Base-by-base conservation (phyloP, 2,329 filamentous ascomycete species). In the Penicillium sp. region DNA sequence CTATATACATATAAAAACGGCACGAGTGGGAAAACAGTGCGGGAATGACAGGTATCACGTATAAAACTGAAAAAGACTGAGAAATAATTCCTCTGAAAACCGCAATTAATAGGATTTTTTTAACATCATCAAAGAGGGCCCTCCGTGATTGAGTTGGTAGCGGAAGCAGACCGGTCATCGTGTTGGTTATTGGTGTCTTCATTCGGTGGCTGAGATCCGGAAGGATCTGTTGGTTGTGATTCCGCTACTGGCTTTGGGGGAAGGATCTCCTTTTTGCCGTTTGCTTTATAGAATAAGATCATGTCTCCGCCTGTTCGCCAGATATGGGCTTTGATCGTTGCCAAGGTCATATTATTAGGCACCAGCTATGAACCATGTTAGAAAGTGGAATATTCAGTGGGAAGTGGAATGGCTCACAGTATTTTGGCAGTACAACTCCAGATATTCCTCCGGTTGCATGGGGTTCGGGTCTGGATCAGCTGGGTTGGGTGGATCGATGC, bases 301-400 rank as follows among this genome's bases (percentile, higher is more conserved):
- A 99, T 89, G 73, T 99, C 94, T 65, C 89, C 92, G n/a, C 91
- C 91, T 45, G 90, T 91, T 66, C 95, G 91, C 94, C 94, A 99
- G 54, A 97, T 81, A 68, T 96, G 91, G 2, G 91, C 88, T 30
- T 93, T 87, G 45, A 99, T 85, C 0, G 92, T 97, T 4, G 91
- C 91, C n/a, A 99, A 83, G 35, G 89, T 97, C 88, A 96, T 97
- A 30, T 87, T 88, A 6, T 87, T 85, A 2, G 88, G 83, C 24
- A 97, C 65, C 48, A 64, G 57, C 74, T 75, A 40, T 21, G 48
- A 5, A 33, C 8, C 12, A 30, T 20, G 28, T 50, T 21, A 45
- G n/a, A 46, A 58, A 16, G 33, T 21, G n/a, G 16, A n/a, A 47
- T 30, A 6, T n/a, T 35, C 23, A 14, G 20, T 30, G 23, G 30